Evolutionary conservation across 1,284 basidiomycete genomes (phyloP), one percentile per base, ranked within the genome.

Genomic region (Trametes versicolor): DNA sequence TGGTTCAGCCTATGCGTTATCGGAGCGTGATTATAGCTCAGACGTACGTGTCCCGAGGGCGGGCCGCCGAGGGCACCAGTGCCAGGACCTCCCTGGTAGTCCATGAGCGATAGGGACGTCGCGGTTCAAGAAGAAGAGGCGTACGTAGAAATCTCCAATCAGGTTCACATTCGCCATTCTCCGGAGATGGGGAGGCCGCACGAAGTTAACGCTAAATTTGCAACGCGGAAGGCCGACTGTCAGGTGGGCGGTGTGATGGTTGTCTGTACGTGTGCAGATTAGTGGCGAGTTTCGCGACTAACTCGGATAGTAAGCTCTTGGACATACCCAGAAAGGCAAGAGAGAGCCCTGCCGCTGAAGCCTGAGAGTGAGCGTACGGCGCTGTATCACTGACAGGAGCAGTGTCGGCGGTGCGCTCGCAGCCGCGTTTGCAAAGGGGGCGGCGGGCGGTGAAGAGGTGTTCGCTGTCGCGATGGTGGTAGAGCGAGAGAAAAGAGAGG

Each of bases 21-120:
- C 49, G 41, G 47, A 53, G 48, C 25, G 53, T n/a, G 25, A 43
- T 48, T 41, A 19, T n/a, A 12, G 39, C 21, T 27, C 9, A 8
- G 34, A 72, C 70, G 45, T 69, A 76, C 75, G 58, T 75, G 74
- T 34, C 73, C 72, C 27, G 72, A 56, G 43, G 73, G 75, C 21
- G 72, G 73, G 2, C 72, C 71, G 27, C 73, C 73, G 27, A 74
- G 66, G 10, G 73, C 58, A 34, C 74, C 74, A 48, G 71, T 73
- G 55, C 71, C 72, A 39, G 72, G 70, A 51, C 73, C 70, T 36
- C 70, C 70, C 69, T 75, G 70, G 54, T 63, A 66, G 52, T 50
- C 59, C 65, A 63, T 66, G 62, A 51, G 63, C 32, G 54, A 52
- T 50, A 53, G 56, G 59, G 59, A 54, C 49, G 52, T 59, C 15